These are phyloP conservation scores for Taphrina deformans DNA, from an alignment of 1,139 yeast genomes.

Conservation along the genomic window DNA sequence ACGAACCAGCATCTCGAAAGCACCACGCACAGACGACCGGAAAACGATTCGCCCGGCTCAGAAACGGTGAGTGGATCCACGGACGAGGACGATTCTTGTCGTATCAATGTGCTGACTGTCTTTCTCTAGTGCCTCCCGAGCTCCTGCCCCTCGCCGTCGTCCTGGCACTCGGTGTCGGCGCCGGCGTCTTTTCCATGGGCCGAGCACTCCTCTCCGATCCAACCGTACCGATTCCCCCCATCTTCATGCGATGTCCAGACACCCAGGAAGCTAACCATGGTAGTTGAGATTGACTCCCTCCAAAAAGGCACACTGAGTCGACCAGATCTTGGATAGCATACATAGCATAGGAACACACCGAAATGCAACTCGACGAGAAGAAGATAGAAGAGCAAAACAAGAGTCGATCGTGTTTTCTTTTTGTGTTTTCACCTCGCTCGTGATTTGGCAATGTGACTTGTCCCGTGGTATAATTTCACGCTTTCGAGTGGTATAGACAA, in stretches of 20 bases:
- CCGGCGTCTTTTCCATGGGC: slow-evolving; percentile 33
- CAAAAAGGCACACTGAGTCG: slow-evolving; percentile 17
- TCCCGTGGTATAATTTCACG: no score
- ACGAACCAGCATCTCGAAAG: slow-evolving; percentile 29
- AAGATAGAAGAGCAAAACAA: background rate
- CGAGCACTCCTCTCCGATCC: slow-evolving; percentile 31
- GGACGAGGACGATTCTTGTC: no score
- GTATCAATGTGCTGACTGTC: background rate
- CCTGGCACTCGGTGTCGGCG: slow-evolving; percentile 33
- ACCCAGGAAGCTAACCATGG: background rate
- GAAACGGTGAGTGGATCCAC: no score
- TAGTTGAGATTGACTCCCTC: slow-evolving; percentile 32
- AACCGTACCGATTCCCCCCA: background rate
- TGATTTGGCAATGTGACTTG: no score
- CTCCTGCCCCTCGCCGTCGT: slow-evolving; percentile 31
- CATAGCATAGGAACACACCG: background rate
- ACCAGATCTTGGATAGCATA: no score
- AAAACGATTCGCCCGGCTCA: slow-evolving; percentile 31
- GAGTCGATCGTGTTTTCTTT: no score
- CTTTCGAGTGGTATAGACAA: no score
- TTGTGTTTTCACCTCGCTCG: background rate
- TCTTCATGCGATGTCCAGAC: background rate
- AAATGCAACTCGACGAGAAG: no score
- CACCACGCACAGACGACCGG: slow-evolving; percentile 32
- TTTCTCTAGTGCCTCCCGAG: slow-evolving; percentile 25